phyloP scores from a whole-genome alignment of 2,329 filamentous ascomycete genomes.

The Phialemoniopsis sp. region DNA sequence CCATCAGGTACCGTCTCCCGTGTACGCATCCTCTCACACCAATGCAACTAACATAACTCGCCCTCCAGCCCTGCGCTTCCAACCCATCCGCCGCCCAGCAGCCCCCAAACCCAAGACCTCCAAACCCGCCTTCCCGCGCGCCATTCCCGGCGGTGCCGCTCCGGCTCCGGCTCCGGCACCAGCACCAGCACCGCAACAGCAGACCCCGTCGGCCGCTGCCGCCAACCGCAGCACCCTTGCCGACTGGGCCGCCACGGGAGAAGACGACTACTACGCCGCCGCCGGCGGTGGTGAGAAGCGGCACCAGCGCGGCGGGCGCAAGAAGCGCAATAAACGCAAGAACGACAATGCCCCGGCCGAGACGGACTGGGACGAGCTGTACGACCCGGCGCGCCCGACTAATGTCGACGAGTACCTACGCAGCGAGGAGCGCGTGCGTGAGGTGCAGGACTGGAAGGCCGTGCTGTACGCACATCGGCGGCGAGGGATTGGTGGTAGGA shows the following conservation, averaged over 20 bases:
- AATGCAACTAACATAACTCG: constrained; percentile 24
- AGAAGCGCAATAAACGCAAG: constrained; percentile 61
- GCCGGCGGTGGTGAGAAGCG: constrained; percentile 55
- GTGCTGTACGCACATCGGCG: constrained; percentile 70
- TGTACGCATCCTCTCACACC: neutral
- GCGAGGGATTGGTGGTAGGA: constrained; percentile 30
- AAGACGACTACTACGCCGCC: constrained; percentile 55
- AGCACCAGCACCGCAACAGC: constrained; percentile 20
- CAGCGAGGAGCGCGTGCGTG: constrained; percentile 77
- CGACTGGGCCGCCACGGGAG: constrained; percentile 73
- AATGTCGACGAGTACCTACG: constrained; percentile 80
- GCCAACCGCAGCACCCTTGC: constrained; percentile 66
- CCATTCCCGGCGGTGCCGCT: constrained; percentile 22
- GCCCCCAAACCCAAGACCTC: constrained; percentile 54
- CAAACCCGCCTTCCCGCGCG: constrained; percentile 56
- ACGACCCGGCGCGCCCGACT: constrained; percentile 78
- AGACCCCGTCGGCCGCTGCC: constrained; percentile 27
- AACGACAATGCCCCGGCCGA: constrained; percentile 54
- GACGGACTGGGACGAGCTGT: constrained; percentile 89
- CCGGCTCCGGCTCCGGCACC: constrained; percentile 19
- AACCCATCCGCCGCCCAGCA: constrained; percentile 78
- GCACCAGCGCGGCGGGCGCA: constrained; percentile 64
- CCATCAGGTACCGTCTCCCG: constrained; percentile 18
- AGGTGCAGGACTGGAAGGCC: constrained; percentile 82
- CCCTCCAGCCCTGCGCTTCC: constrained; percentile 68